Percentiles rank a stretch among this genome's conserved stretches.
These are phyloP conservation scores for Cymodocea nodosa DNA, from an alignment of 116 monocot species.

Conservation along the genomic window DNA sequence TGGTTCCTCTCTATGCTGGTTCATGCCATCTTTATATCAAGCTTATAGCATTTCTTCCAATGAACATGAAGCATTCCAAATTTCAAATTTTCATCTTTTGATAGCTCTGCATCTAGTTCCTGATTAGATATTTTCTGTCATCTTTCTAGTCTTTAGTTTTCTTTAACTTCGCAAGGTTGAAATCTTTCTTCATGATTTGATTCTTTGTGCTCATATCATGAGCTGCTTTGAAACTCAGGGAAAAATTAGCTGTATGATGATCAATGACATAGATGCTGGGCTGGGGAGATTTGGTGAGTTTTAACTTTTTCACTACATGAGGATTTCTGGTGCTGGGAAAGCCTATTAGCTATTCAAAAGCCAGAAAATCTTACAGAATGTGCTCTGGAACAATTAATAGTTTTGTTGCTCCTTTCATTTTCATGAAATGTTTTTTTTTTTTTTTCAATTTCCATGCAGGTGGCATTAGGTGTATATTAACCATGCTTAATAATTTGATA, in stretches of 20 bases:
- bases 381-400: neutral
- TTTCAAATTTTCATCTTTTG: too few relatives aligned
- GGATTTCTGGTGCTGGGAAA: neutral
- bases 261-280: constrained; percentile 90
- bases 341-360: neutral
- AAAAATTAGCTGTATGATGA: constrained; percentile 90
- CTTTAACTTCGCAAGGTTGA: too few relatives aligned
- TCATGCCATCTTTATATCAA: too few relatives aligned
- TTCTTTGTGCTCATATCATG: neutral
- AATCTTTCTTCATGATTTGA: neutral
- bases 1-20: too few relatives aligned
- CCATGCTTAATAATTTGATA: too few relatives aligned
- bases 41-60: too few relatives aligned
- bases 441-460: too few relatives aligned
- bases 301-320: neutral
- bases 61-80: too few relatives aligned
- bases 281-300: constrained; percentile 77
- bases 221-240: constrained; percentile 31
- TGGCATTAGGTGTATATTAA: too few relatives aligned
- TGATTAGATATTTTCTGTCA: neutral
- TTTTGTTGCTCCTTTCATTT: too few relatives aligned
- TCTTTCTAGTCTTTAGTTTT: neutral
- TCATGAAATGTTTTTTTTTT: too few relatives aligned
- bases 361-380: neutral
- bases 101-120: neutral